A percentile compares a stretch with the other conserved stretches of the same genome.
Evolutionary conservation across 257 asterid species (phyloP).

Genomic region (Petrea volubilis): DNA sequence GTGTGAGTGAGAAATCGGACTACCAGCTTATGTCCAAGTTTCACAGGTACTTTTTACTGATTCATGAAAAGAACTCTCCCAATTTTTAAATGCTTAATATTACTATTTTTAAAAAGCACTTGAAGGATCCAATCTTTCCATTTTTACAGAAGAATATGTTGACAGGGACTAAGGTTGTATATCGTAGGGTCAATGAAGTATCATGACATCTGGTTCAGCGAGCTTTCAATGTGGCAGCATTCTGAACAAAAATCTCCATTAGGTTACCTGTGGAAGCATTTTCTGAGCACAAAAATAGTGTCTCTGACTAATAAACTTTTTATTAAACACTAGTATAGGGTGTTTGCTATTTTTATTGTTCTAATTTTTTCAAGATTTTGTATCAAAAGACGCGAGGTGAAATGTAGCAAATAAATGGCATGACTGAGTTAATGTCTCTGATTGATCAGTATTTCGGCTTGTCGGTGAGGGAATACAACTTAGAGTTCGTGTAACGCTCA

Average conservation of each 20-base stretch:
- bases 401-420: no score
- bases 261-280: constrained; percentile 14
- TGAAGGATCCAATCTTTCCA: not conserved
- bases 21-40: constrained; percentile 3
- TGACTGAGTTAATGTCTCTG: no score
- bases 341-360: constrained; percentile 15
- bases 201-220: not conserved
- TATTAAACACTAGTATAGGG: constrained; percentile 22
- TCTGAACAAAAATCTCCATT: constrained; percentile 1
- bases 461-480: no score
- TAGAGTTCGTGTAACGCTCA: no score
- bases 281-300: constrained; percentile 17
- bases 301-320: constrained; percentile 17
- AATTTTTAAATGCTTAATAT: not conserved
- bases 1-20: constrained; percentile 51
- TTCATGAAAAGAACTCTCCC: not conserved
- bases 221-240: constrained; percentile 13
- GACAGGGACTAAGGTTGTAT: constrained; percentile 15
- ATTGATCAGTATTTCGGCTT: no score
- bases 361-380: constrained; percentile 18
- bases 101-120: not conserved
- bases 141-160: constrained; percentile 14
- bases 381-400: not conserved
- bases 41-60: constrained; percentile 15
- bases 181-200: constrained; percentile 12